Evolutionary conservation across 1,284 basidiomycete species (phyloP).

Genomic region (Trichosporon sp.): DNA sequence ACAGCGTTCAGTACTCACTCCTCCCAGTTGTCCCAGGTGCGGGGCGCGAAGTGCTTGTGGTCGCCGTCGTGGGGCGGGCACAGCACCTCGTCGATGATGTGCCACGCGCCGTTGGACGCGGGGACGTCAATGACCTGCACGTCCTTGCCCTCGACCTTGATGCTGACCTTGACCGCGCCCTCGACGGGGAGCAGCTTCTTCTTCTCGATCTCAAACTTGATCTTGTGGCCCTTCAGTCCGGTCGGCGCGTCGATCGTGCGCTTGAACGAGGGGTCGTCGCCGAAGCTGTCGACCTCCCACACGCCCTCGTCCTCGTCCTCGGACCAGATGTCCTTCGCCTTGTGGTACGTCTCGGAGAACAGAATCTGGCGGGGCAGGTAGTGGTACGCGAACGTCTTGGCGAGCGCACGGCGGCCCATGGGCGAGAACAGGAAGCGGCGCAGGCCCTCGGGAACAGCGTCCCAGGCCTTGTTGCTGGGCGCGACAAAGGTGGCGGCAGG

Average conservation of each 20-base stretch:
- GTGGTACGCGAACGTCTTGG: constrained; percentile 65
- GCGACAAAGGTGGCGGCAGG: constrained; percentile 61
- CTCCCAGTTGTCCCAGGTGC: constrained; percentile 61
- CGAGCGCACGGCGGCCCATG: constrained; percentile 58
- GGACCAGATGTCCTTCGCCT: constrained; percentile 17
- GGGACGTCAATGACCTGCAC: constrained; percentile 57
- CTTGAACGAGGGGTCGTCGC: constrained; percentile 52
- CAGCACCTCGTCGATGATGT: constrained; percentile 57
- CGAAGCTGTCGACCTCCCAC: constrained; percentile 14
- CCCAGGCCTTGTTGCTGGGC: constrained; percentile 63
- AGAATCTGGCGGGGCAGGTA: constrained; percentile 59
- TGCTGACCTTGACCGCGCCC: constrained; percentile 49
- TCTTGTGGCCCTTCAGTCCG: constrained; percentile 54
- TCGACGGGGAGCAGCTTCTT: constrained; percentile 50
- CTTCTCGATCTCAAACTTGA: constrained; percentile 57
- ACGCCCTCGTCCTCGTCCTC: constrained; percentile 14
- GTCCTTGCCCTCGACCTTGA: constrained; percentile 57
- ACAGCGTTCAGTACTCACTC: constrained; percentile 42
- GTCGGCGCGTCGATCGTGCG: constrained; percentile 55
- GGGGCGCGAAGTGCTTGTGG: constrained; percentile 36
- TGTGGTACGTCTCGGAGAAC: constrained; percentile 56
- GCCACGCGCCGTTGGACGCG: constrained; percentile 59
- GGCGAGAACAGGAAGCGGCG: constrained; percentile 65
- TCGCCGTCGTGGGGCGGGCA: constrained; percentile 52
- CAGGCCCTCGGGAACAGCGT: constrained; percentile 57